A percentile compares a stretch with the other conserved stretches of the same genome.
Conservation (phyloP, 257 asterid genomes). For the Solanum arcanum region DNA sequence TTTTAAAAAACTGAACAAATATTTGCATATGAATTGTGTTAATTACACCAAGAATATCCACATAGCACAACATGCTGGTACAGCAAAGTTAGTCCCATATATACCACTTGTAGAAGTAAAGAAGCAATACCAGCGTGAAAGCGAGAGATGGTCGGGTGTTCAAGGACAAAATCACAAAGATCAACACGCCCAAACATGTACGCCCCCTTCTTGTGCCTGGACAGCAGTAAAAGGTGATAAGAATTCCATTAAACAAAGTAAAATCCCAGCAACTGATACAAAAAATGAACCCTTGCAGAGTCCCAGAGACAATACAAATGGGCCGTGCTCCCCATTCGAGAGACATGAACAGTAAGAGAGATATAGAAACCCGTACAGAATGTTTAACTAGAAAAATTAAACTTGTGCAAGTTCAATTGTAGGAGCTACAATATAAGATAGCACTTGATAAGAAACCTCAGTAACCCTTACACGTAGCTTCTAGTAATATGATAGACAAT, state of each 20-base stretch:
- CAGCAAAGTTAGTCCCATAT: neutral
- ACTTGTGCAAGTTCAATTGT: neutral
- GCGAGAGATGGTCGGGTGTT: slow-evolving; percentile 91
- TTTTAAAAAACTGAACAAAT: neutral
- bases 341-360: neutral
- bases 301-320: neutral
- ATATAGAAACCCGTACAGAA: neutral
- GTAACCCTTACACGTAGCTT: neutral
- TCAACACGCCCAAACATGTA: slow-evolving; percentile 98
- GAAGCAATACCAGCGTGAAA: slow-evolving; percentile 79
- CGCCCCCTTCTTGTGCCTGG: slow-evolving; percentile 86
- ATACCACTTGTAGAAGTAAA: neutral
- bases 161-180: slow-evolving; percentile 84
- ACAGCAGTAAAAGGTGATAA: slow-evolving; percentile 1
- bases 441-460: neutral
- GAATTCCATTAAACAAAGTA: neutral
- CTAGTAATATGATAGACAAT: neutral
- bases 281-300: neutral
- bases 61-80: neutral
- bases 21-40: neutral
- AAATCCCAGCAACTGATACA: neutral
- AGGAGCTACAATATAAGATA: neutral
- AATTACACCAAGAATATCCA: neutral
- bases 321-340: neutral
- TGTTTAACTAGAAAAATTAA: neutral